Percentiles rank a stretch among this genome's conserved stretches.
Evolutionary conservation across 495 filamentous ascomycete genomes (phyloP).

Genomic region (Penicillium maclennaniae): DNA sequence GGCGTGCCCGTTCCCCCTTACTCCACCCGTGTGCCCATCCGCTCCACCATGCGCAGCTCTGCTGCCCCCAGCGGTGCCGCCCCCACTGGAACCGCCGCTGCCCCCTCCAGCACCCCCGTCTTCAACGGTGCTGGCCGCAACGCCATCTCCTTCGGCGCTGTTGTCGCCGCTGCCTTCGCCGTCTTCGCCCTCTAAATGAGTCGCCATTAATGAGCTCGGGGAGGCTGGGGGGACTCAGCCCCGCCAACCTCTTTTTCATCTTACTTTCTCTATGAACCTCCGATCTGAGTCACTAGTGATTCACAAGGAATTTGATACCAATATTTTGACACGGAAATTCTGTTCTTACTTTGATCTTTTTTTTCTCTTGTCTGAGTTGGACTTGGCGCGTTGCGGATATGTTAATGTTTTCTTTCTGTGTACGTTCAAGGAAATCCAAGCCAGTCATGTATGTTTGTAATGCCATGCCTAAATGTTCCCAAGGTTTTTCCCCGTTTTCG

Average conservation of each 20-base stretch:
- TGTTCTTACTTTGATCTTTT: too few relatives aligned
- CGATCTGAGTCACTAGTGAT: conserved; percentile 6
- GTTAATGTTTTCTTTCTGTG: conserved; percentile 8
- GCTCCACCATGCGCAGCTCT: conserved; percentile 19
- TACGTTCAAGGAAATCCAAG: conserved; percentile 16
- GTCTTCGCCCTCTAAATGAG: conserved; percentile 40
- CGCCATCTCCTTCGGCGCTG: conserved; percentile 43
- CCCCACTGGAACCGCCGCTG: conserved; percentile 24
- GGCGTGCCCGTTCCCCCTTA: conserved; percentile 14
- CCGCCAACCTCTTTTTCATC: conserved; percentile 1
- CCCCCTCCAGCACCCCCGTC: conserved; percentile 30
- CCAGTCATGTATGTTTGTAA: conserved; percentile 17
- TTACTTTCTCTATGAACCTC: conserved; percentile 13
- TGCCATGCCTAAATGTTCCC: conserved; percentile 10
- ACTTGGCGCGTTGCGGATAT: conserved; percentile 13
- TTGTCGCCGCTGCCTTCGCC: conserved; percentile 41
- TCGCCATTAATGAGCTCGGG: neutral
- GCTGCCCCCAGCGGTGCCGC: conserved; percentile 17
- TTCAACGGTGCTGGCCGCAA: conserved; percentile 48
- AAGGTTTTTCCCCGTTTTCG: neutral
- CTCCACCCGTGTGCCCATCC: conserved; percentile 13
- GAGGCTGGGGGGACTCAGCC: neutral
- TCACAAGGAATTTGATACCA: conserved; percentile 14
- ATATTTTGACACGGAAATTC: conserved; percentile 9
- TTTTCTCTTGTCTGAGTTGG: conserved; percentile 12